Evolutionary conservation across 352 stramenopile species (phyloP).

Genomic region (Phytopythium oedochilum): DNA sequence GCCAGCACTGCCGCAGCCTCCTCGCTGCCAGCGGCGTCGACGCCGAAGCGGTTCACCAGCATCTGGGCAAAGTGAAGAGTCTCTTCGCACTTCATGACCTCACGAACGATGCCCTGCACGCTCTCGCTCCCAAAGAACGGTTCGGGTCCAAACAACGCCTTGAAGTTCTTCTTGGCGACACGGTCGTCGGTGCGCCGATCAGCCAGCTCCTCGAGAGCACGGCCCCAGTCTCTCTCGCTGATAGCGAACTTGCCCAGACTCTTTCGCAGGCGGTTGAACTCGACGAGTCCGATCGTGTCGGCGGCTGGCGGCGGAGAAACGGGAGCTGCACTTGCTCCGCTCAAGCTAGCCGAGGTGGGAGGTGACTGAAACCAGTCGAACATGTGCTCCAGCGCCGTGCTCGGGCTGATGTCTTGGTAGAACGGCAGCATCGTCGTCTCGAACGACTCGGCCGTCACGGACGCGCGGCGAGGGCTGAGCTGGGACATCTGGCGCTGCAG

Average conservation of each 20-base stretch:
- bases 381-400: constrained; percentile 30
- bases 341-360: not conserved
- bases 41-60: constrained; percentile 30
- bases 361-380: constrained; percentile 32
- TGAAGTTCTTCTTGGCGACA: constrained; percentile 37
- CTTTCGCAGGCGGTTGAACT: constrained; percentile 38
- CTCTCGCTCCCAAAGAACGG: constrained; percentile 46
- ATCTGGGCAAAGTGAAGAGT: constrained; percentile 39
- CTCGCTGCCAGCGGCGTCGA: constrained; percentile 1
- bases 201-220: constrained; percentile 35
- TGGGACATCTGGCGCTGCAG: constrained; percentile 31
- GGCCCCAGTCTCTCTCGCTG: constrained; percentile 23
- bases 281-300: constrained; percentile 22
- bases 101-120: constrained; percentile 32
- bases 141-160: constrained; percentile 45
- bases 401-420: constrained; percentile 48
- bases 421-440: constrained; percentile 43
- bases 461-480: constrained; percentile 25
- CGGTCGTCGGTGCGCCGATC: constrained; percentile 5
- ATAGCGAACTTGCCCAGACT: constrained; percentile 28
- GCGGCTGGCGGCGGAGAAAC: not conserved
- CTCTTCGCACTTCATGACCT: constrained; percentile 38
- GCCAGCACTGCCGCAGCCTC: not conserved
- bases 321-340: not conserved
- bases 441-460: constrained; percentile 10